Evolutionary conservation across 1,139 yeast species (phyloP).

Genomic region (Meyerozyma carpophila): DNA sequence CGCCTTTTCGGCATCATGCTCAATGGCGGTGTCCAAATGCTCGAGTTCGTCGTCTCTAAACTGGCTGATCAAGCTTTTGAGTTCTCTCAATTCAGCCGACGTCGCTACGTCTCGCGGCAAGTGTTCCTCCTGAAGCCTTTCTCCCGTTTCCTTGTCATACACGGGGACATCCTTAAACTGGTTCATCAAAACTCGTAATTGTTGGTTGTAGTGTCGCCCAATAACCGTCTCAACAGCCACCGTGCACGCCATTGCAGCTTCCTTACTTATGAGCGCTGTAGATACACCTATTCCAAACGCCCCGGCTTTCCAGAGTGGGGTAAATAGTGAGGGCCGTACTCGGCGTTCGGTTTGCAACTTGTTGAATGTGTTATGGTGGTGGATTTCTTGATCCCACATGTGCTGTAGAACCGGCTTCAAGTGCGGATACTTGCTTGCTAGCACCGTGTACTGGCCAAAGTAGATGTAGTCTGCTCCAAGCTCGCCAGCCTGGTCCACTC

Average conservation of each 20-base stretch:
- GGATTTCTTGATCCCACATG: constrained; percentile 98
- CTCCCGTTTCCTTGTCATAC: constrained; percentile 39
- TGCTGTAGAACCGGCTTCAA: constrained; percentile 71
- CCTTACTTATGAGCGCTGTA: constrained; percentile 83
- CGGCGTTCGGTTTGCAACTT: constrained; percentile 67
- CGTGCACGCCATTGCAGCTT: constrained; percentile 99
- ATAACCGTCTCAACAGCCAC: constrained; percentile 98
- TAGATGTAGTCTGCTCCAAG: constrained; percentile 95
- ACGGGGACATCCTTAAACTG: constrained; percentile 44
- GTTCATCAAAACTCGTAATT: constrained; percentile 67
- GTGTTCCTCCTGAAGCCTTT: constrained; percentile 17
- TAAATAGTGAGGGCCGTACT: constrained; percentile 83
- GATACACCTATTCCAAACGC: constrained; percentile 83
- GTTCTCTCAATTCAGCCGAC: constrained; percentile 51
- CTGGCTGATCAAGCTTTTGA: constrained; percentile 61
- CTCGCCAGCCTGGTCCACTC: constrained; percentile 98
- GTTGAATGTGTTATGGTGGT: constrained; percentile 84
- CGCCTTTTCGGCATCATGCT: constrained; percentile 87
- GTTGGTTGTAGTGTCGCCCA: constrained; percentile 93
- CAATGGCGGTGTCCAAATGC: constrained; percentile 90
- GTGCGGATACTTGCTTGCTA: constrained; percentile 66
- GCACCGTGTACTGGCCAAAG: constrained; percentile 80
- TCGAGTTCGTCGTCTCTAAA: constrained; percentile 95
- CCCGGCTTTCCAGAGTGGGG: constrained; percentile 92
- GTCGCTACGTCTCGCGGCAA: constrained; percentile 22